Conservation (phyloP, 495 filamentous ascomycete species). For the Thozetella sp. region DNA sequence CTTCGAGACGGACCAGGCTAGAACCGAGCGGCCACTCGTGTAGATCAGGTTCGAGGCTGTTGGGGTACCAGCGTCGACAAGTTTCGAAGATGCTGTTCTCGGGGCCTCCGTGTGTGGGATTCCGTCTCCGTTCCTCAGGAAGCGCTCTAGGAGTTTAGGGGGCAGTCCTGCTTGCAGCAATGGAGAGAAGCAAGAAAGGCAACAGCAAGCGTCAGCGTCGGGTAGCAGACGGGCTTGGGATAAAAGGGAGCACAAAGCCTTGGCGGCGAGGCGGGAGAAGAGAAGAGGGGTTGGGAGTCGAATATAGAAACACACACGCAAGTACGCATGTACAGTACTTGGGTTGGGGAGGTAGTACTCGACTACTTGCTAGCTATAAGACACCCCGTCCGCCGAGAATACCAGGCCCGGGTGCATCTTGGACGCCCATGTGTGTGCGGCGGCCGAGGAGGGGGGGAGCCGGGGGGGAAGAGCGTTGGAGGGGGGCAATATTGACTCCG, state of each 20-base stretch:
- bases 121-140: not conserved
- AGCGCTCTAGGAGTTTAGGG: not conserved
- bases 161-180: too few species aligned
- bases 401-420: not conserved
- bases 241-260: not conserved
- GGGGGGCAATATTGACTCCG: too few species aligned
- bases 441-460: not conserved
- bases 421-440: not conserved
- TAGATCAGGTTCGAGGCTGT: not conserved
- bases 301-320: not conserved
- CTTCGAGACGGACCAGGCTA: conserved; percentile 9
- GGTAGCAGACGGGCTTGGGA: not conserved
- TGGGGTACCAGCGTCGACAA: not conserved
- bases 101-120: not conserved
- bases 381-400: not conserved
- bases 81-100: not conserved
- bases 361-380: not conserved
- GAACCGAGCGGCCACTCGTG: not conserved
- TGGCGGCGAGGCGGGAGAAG: not conserved
- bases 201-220: not conserved
- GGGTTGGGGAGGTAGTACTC: not conserved
- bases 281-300: not conserved
- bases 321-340: not conserved
- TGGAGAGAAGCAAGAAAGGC: not conserved
- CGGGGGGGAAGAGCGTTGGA: too few species aligned